Conservation (phyloP, 495 filamentous ascomycete genomes). For the Astrothelium subdiscretum region DNA sequence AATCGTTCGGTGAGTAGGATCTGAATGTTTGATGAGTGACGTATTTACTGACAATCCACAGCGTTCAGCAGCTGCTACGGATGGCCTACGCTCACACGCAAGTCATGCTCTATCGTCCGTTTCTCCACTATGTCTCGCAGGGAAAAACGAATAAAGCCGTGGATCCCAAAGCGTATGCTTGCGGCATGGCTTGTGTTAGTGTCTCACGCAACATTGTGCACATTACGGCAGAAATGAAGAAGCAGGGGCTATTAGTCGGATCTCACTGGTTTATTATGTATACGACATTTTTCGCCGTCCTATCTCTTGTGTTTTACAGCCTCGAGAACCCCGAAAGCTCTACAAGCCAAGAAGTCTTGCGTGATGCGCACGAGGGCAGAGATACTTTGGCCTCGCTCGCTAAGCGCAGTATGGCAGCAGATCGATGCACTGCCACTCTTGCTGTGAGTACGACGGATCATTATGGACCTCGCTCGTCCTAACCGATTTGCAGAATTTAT, state of each 20-base stretch:
- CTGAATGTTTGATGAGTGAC: not conserved
- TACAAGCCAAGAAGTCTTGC: slow-evolving; percentile 64
- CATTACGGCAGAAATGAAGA: slow-evolving; percentile 82
- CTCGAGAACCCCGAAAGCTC: slow-evolving; percentile 77
- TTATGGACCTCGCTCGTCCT: slow-evolving; percentile 13
- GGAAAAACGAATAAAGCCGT: slow-evolving; percentile 52
- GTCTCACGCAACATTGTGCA: slow-evolving; percentile 92
- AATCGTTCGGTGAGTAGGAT: slow-evolving; percentile 56
- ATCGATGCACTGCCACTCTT: slow-evolving; percentile 66
- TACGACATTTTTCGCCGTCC: slow-evolving; percentile 86
- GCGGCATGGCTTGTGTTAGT: slow-evolving; percentile 82
- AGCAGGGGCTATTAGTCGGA: slow-evolving; percentile 67
- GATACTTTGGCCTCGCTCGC: slow-evolving; percentile 66
- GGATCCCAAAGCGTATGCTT: slow-evolving; percentile 80
- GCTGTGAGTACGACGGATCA: slow-evolving; percentile 47
- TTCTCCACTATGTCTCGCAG: slow-evolving; percentile 84
- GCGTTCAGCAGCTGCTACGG: slow-evolving; percentile 74
- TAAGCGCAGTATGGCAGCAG: slow-evolving; percentile 76
- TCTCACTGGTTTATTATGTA: slow-evolving; percentile 97
- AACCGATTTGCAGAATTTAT: slow-evolving; percentile 45
- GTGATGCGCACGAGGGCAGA: slow-evolving; percentile 73
- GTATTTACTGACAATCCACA: slow-evolving; percentile 21
- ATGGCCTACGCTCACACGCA: slow-evolving; percentile 86
- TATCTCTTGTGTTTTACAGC: slow-evolving; percentile 81
- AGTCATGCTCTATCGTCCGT: slow-evolving; percentile 90